These are phyloP conservation scores for Sphenostylis stenocarpa DNA, from an alignment of 306 rosid species.

Conservation along the genomic window DNA sequence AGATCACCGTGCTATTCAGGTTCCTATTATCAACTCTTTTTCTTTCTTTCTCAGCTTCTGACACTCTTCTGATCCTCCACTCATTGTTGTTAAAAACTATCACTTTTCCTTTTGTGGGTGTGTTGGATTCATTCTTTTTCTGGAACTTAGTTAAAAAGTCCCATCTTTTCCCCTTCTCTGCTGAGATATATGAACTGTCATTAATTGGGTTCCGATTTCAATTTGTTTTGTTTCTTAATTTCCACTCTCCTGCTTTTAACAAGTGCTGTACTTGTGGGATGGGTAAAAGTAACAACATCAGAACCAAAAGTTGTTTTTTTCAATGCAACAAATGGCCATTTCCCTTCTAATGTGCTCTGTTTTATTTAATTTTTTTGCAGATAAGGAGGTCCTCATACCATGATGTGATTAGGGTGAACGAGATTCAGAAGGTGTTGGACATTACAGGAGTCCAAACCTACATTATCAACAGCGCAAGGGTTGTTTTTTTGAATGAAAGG, in stretches of 20 bases:
- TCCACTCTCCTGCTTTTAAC: not conserved
- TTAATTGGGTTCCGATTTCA: not conserved
- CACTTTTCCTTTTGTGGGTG: not conserved
- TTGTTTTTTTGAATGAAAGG: constrained; percentile 39
- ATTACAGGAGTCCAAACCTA: constrained; percentile 71
- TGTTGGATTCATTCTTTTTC: constrained; percentile 15
- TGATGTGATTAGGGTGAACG: constrained; percentile 87
- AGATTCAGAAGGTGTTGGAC: constrained; percentile 92
- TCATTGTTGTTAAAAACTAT: constrained; percentile 11
- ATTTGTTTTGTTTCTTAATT: not conserved
- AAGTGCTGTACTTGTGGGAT: not conserved
- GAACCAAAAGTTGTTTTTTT: not conserved
- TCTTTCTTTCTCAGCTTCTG: not conserved
- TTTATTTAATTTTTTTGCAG: constrained; percentile 49
- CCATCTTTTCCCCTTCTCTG: constrained; percentile 4
- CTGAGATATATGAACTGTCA: not conserved
- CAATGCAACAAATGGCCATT: constrained; percentile 23
- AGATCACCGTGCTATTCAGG: constrained; percentile 95
- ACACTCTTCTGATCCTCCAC: not conserved
- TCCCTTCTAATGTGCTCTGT: not conserved
- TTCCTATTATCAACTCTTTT: constrained; percentile 8
- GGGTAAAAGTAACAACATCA: too few species aligned
- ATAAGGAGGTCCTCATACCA: constrained; percentile 94
- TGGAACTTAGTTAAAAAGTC: constrained; percentile 18
- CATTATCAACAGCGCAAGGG: constrained; percentile 42